A percentile compares a stretch with the other conserved stretches of the same genome.
Evolutionary conservation across 805 yeast genomes (phyloP).

Genomic region (Hagleromyces aurorensis): DNA sequence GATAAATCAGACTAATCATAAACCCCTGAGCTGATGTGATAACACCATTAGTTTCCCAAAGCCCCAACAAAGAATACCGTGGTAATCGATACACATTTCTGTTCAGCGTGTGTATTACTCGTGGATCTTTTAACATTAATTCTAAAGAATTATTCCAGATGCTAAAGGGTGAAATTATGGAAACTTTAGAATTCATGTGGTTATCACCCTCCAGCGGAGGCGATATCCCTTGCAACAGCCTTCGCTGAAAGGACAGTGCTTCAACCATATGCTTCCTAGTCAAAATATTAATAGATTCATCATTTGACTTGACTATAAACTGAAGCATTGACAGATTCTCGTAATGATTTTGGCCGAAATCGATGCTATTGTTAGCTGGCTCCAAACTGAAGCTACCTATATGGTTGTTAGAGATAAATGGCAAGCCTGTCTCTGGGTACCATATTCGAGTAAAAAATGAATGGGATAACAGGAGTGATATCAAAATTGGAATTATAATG

Average conservation of each 20-base stretch:
- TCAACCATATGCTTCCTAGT: slow-evolving; percentile 33
- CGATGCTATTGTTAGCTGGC: slow-evolving; percentile 13
- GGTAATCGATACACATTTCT: slow-evolving; percentile 17
- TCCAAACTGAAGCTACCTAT: slow-evolving; percentile 8
- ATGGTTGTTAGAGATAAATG: slow-evolving; percentile 27
- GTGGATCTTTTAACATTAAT: slow-evolving; percentile 27
- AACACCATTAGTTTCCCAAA: slow-evolving; percentile 37
- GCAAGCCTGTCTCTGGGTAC: slow-evolving; percentile 15
- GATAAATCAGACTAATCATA: slow-evolving; percentile 31
- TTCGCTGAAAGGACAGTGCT: slow-evolving; percentile 31
- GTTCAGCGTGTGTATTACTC: slow-evolving; percentile 36
- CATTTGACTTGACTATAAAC: slow-evolving; percentile 16
- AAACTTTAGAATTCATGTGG: no score
- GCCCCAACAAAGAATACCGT: slow-evolving; percentile 31
- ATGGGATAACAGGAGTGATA: slow-evolving; percentile 41
- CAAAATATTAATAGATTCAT: slow-evolving; percentile 21
- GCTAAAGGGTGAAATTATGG: slow-evolving; percentile 36
- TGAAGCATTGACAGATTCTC: slow-evolving; percentile 23
- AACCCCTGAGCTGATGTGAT: slow-evolving; percentile 36
- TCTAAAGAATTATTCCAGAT: slow-evolving; percentile 36
- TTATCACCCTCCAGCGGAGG: slow-evolving; percentile 5
- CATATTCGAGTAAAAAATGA: slow-evolving; percentile 32
- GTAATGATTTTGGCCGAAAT: slow-evolving; percentile 1
- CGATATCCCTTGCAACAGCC: slow-evolving; percentile 21
- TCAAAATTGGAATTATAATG: slow-evolving; percentile 42